A percentile compares a stretch with the other conserved stretches of the same genome.
Evolutionary conservation across 2,329 filamentous ascomycete species (phyloP).

Genomic region (Septoria petroselini): DNA sequence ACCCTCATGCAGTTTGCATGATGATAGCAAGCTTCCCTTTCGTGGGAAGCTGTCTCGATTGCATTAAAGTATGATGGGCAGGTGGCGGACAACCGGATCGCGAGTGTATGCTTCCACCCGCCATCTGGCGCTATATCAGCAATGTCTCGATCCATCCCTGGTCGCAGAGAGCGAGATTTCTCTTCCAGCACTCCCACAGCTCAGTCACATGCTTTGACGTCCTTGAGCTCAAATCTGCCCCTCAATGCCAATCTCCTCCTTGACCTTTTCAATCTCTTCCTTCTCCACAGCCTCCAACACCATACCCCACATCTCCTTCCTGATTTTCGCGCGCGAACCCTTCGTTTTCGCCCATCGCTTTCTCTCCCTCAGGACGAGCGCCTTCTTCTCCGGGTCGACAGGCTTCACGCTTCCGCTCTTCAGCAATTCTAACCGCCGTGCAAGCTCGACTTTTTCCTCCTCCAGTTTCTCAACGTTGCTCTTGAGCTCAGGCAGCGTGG

Average conservation of each 20-base stretch:
- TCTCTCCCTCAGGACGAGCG: slow-evolving; percentile 47
- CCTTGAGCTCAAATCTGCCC: slow-evolving; percentile 4
- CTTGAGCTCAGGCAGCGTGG: slow-evolving; percentile 53
- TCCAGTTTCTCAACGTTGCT: slow-evolving; percentile 45
- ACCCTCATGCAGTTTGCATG: no score
- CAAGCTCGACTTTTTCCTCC: slow-evolving; percentile 44
- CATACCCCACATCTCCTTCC: slow-evolving; percentile 50
- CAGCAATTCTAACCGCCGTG: slow-evolving; percentile 42
- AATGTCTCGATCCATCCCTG: no score
- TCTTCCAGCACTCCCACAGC: no score
- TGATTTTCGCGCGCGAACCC: slow-evolving; percentile 48
- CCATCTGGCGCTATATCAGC: no score
- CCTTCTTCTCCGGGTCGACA: slow-evolving; percentile 50
- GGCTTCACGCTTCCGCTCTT: slow-evolving; percentile 44
- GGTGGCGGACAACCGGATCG: no score
- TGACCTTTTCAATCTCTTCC: slow-evolving; percentile 39
- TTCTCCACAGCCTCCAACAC: slow-evolving; percentile 51
- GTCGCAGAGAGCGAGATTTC: no score
- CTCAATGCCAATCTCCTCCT: slow-evolving; percentile 39
- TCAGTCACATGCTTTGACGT: no score
- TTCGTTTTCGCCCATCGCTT: slow-evolving; percentile 43
- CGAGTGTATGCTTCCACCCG: no score
- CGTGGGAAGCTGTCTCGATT: no score
- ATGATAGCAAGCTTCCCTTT: no score
- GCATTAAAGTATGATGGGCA: no score